Evolutionary conservation across 352 stramenopile genomes (phyloP).

Genomic region (Globisporangium uncinulatum): DNA sequence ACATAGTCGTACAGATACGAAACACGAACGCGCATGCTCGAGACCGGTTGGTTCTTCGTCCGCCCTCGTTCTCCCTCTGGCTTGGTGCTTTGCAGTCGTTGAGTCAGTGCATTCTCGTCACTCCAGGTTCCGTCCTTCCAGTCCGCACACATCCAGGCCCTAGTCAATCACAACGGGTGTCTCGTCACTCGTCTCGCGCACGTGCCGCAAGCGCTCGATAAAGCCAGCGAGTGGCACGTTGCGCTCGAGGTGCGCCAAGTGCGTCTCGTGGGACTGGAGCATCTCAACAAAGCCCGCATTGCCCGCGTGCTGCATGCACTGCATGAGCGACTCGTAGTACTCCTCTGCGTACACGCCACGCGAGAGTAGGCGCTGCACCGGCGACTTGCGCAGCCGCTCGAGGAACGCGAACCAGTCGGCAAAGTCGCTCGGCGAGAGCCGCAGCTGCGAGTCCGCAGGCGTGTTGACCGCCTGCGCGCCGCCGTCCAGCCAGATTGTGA

Average conservation of each 20-base stretch:
- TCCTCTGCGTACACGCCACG: constrained; percentile 72
- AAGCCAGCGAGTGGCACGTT: constrained; percentile 46
- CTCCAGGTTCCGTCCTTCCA: no score
- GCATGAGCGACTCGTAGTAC: constrained; percentile 61
- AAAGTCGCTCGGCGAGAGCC: constrained; percentile 54
- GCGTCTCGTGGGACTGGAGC: constrained; percentile 57
- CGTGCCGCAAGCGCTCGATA: constrained; percentile 38
- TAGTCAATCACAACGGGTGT: constrained; percentile 19
- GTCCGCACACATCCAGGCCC: no score
- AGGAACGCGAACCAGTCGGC: constrained; percentile 62
- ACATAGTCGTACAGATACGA: not conserved
- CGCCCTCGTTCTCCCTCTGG: no score
- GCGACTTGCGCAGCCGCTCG: constrained; percentile 45
- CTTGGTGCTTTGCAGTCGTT: no score
- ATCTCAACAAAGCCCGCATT: constrained; percentile 51
- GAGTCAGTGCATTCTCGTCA: no score
- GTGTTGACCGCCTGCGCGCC: constrained; percentile 44
- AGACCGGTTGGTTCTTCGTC: no score
- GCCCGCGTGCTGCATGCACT: constrained; percentile 52
- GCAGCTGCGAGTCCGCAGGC: constrained; percentile 54
- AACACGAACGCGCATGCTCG: no score
- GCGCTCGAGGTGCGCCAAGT: constrained; percentile 40
- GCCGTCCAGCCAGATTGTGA: constrained; percentile 62
- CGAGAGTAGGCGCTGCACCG: constrained; percentile 66
- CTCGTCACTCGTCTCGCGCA: constrained; percentile 38